Evolutionary conservation across 2,329 filamentous ascomycete species (phyloP), one percentile per base, ranked within the genome.

Genomic region (Ophiosphaerella herpotricha): DNA sequence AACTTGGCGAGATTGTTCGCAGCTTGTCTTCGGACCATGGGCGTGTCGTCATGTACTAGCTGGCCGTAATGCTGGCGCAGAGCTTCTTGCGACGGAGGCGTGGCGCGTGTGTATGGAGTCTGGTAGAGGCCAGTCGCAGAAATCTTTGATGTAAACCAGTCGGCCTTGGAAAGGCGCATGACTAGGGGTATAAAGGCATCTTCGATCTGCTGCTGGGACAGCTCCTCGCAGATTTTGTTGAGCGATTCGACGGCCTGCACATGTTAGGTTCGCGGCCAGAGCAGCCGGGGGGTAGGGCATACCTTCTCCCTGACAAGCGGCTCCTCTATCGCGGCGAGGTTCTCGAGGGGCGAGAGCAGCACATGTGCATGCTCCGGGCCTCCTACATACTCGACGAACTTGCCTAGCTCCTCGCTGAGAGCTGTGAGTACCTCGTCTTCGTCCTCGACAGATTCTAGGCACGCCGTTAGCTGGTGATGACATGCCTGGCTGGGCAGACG

Each of bases 101-200:
- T 88, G 52, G 94, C 91, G 80, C 95, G 96, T 68, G 87, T 88
- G 81, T 99, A 99, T 59, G 94, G 93, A 41, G 87, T 85, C 73
- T 90, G 94, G 80, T 93, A 99, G 57, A 99, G 88, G 57, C 94
- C 94, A 60, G 93, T 96, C 56, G 93, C 94, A 29, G 94, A 99
- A 60, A 99, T 94, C 80, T 97, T 99, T 60, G 94, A 97, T 50
- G 94, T 99, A 77, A 99, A 99, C 94, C 94, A 99, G 78, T 99
- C 94, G 77, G 94, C 94, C 83, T 97, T 99, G 60, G 94, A 95
- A 55, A 99, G 89, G 72, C 94, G 91, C 70, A 96, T 85, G 52
- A 92, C 92, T 70, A 99, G 87, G 55, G 94, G 94, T 64, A 99
- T 93, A 79, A 97, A 97, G 77, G 92, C 90, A 69, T 97, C 90